Base-by-base conservation (phyloP, 495 filamentous ascomycete species). In the Daldinia bambusicola region DNA sequence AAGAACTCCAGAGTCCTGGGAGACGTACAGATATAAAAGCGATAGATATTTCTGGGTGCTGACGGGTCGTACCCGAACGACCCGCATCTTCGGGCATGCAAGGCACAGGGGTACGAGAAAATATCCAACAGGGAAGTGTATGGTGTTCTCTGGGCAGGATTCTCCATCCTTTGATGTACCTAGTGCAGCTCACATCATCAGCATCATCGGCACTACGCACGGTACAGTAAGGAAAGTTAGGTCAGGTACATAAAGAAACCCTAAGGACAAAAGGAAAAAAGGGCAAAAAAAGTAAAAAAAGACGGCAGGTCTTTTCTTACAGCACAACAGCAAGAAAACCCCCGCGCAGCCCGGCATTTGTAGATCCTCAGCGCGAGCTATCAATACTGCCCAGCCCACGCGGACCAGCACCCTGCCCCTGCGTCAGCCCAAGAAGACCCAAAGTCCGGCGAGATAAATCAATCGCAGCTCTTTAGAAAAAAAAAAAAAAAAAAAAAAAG, bases 131-230 rank as follows among this genome's bases (percentile, higher is more conserved):
- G 61, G 56, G 61, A 56, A 64, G 38, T 57, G 61, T 68, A 61
- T 58, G 56, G 57, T 62, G 12, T 69, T 31, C 41, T 61, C 45
- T 26, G 57, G 59, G 22, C 57, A 57, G 66, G 56, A 69, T 69
- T 62, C 66, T 66, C 61, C 61, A 69, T 66, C 53, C 61, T 59
- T 51, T 50, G 43, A 31, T 66, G 41, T 41, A 10, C 55, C 14
- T 16, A 36, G 26, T 26, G 26, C 26, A 1, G 66, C 70, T 69
- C 70, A 69, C 66, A 73, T 73, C 70, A 69, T 73, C 66, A 73
- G 69, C 69, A 66, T 73, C 70, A 69, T 73, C 62, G 69, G 69
- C 69, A 66, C 70, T 62, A 69, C 66, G 70, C 66, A 73, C 66
- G 40, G 70, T 68, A 73, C 66, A 56, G 45, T 70, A 64, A 63